These are phyloP conservation scores for Triadica sebifera DNA, from an alignment of 345 rosid species.

Conservation along the genomic window DNA sequence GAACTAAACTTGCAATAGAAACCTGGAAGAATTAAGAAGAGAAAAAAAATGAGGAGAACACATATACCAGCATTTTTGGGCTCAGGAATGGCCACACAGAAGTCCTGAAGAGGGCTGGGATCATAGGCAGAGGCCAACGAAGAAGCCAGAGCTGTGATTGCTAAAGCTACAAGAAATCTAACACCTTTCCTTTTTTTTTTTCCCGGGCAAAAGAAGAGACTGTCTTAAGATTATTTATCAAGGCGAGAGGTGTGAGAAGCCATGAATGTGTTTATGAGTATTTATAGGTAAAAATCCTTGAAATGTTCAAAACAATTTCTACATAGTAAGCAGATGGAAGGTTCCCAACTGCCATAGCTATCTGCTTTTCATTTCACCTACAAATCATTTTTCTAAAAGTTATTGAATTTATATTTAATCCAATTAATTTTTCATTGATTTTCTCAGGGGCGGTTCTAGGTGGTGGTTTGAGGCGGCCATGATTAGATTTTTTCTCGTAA, in stretches of 20 bases:
- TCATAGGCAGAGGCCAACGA: constrained; percentile 13
- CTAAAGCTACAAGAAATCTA: not conserved
- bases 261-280: not conserved
- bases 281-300: not conserved
- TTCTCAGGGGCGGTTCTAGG: too few relatives aligned
- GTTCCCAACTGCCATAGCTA: not conserved
- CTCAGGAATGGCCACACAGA: not conserved
- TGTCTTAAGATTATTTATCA: not conserved
- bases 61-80: not conserved
- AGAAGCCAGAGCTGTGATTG: constrained; percentile 1
- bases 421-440: not conserved
- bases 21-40: too few relatives aligned
- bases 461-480: too few relatives aligned
- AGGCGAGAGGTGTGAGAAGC: not conserved
- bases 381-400: not conserved
- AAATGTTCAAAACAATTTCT: not conserved
- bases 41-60: too few relatives aligned
- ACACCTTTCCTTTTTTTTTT: not conserved
- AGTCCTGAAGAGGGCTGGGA: constrained; percentile 14
- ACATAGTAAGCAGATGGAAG: too few relatives aligned
- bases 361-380: not conserved
- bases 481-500: too few relatives aligned
- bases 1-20: too few relatives aligned
- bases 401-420: not conserved
- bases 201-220: not conserved